Evolutionary conservation across 2,329 filamentous ascomycete species (phyloP).

Genomic region (Nannizzia gypsea): DNA sequence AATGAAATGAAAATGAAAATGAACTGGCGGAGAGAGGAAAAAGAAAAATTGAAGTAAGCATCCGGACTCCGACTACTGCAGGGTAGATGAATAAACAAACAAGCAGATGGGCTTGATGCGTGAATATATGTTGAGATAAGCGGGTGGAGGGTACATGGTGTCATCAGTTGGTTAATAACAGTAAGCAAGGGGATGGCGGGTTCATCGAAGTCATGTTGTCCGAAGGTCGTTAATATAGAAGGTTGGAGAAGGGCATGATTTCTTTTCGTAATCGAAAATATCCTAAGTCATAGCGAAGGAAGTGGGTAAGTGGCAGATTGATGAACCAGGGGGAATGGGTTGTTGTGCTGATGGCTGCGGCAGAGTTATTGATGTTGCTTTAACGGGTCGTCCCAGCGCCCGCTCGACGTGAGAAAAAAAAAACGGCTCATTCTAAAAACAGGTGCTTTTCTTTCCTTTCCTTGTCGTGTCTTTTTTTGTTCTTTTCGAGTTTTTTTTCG

Average conservation of each 20-base stretch:
- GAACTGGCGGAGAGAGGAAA: neutral
- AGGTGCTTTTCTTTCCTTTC: neutral
- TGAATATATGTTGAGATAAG: neutral
- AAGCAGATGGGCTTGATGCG: neutral
- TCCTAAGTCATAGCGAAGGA: neutral
- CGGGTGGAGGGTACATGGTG: neutral
- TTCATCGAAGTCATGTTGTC: conserved; percentile 1
- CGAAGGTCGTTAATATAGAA: neutral
- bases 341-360: neutral
- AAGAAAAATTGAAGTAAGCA: neutral
- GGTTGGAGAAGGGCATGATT: neutral
- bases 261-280: neutral
- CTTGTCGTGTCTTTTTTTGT: neutral
- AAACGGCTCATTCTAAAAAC: neutral
- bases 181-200: neutral
- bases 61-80: conserved; percentile 3
- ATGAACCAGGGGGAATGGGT: neutral
- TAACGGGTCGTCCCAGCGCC: conserved; percentile 2
- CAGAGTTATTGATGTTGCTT: neutral
- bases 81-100: neutral
- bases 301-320: neutral
- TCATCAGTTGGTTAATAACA: neutral
- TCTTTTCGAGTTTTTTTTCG: neutral
- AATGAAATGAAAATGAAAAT: neutral
- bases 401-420: neutral